Conservation (phyloP, 768 basidiomycete genomes). For the Tubosaeta sp. region DNA sequence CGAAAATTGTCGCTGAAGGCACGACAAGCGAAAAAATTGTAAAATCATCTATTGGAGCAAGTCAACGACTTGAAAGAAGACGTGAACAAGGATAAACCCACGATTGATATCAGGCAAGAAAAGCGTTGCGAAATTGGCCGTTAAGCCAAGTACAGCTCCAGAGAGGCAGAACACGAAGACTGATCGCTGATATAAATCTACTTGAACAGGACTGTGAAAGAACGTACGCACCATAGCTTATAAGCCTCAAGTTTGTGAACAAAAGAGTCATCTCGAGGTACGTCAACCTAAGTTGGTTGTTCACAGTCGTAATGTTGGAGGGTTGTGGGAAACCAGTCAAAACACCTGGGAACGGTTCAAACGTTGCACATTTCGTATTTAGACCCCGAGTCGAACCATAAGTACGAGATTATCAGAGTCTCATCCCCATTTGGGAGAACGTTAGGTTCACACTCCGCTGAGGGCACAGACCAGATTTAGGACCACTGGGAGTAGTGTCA, state of each 20-base stretch:
- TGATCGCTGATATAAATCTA: slow-evolving; percentile 27
- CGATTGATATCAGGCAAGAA: slow-evolving; percentile 66
- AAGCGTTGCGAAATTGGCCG: slow-evolving; percentile 59
- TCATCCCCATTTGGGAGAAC: background rate
- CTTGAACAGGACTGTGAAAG: slow-evolving; percentile 1
- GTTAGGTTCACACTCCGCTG: background rate
- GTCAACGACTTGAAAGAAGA: background rate
- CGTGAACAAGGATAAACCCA: slow-evolving; percentile 32
- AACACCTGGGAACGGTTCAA: slow-evolving; percentile 16
- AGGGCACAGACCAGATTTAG: no score
- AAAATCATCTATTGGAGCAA: slow-evolving; percentile 53
- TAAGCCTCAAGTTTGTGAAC: slow-evolving; percentile 53
- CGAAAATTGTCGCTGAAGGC: slow-evolving; percentile 60
- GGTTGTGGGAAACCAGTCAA: slow-evolving; percentile 2
- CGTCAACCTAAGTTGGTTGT: slow-evolving; percentile 7
- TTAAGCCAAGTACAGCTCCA: slow-evolving; percentile 60
- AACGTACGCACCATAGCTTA: slow-evolving; percentile 43
- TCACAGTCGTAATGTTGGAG: slow-evolving; percentile 2
- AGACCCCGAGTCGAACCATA: slow-evolving; percentile 6
- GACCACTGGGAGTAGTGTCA: no score
- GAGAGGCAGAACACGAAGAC: slow-evolving; percentile 37
- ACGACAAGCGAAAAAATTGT: slow-evolving; percentile 65
- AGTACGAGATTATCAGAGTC: background rate
- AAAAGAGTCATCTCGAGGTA: slow-evolving; percentile 50
- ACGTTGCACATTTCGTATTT: slow-evolving; percentile 13